Evolutionary conservation across 495 filamentous ascomycete species (phyloP).

Genomic region (Penicillium maclennaniae): DNA sequence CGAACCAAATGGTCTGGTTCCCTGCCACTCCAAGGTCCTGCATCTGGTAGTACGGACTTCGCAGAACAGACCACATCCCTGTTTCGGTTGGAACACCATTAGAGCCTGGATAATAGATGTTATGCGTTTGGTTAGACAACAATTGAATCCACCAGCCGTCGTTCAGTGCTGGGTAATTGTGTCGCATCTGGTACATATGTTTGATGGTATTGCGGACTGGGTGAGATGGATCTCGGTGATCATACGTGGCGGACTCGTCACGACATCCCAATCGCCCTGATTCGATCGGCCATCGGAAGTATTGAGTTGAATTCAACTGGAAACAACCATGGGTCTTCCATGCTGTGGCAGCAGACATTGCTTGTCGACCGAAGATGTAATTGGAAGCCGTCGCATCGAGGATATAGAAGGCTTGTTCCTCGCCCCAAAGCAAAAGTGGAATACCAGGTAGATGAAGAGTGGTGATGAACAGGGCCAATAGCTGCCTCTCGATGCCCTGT

Average conservation of each 20-base stretch:
- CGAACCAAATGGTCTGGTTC: slow-evolving; percentile 60
- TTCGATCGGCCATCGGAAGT: slow-evolving; percentile 57
- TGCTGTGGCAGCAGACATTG: slow-evolving; percentile 62
- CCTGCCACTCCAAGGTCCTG: slow-evolving; percentile 50
- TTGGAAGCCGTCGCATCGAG: slow-evolving; percentile 64
- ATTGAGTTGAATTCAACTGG: slow-evolving; percentile 50
- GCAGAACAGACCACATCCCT: slow-evolving; percentile 64
- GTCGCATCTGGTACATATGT: slow-evolving; percentile 61
- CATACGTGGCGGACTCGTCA: slow-evolving; percentile 54
- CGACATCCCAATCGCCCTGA: slow-evolving; percentile 54
- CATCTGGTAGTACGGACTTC: slow-evolving; percentile 44
- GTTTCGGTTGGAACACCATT: slow-evolving; percentile 54
- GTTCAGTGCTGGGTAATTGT: slow-evolving; percentile 57
- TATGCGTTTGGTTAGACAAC: slow-evolving; percentile 56
- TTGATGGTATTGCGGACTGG: slow-evolving; percentile 64
- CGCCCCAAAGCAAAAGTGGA: slow-evolving; percentile 63
- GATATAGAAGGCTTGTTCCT: slow-evolving; percentile 67
- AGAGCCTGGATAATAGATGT: slow-evolving; percentile 52
- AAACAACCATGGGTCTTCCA: slow-evolving; percentile 73
- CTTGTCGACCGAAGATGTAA: slow-evolving; percentile 67
- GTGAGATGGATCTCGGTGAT: slow-evolving; percentile 68
- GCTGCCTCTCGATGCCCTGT: slow-evolving; percentile 58
- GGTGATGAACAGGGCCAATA: slow-evolving; percentile 61
- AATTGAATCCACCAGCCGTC: slow-evolving; percentile 60
- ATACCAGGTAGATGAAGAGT: slow-evolving; percentile 65